Conservation (phyloP, 2,329 filamentous ascomycete species). For the Calycina herbarum region DNA sequence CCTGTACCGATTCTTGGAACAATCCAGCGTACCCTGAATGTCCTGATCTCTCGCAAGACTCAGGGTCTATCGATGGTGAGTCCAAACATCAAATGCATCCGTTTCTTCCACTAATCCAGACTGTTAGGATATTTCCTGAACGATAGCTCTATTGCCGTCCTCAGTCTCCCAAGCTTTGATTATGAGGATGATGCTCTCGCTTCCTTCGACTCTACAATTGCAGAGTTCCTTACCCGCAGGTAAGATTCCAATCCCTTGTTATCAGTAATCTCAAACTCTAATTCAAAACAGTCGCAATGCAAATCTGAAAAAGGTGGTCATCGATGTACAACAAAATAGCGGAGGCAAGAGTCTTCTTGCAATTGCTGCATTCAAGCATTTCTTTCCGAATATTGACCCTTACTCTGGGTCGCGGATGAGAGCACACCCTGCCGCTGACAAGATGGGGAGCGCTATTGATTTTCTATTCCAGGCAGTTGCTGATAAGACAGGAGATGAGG, state of each 20-base stretch:
- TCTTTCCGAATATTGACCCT: constrained; percentile 36
- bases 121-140: constrained; percentile 32
- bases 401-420: constrained; percentile 29
- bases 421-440: constrained; percentile 25
- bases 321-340: constrained; percentile 61
- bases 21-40: constrained; percentile 22
- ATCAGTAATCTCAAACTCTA: constrained; percentile 26
- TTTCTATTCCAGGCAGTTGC: constrained; percentile 25
- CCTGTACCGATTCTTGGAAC: constrained; percentile 11
- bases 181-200: constrained; percentile 30
- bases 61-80: constrained; percentile 23
- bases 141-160: constrained; percentile 34
- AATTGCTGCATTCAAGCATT: constrained; percentile 49
- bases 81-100: not conserved
- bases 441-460: constrained; percentile 26
- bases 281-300: constrained; percentile 48
- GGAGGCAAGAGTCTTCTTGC: constrained; percentile 62
- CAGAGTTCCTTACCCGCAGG: constrained; percentile 42
- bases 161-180: constrained; percentile 44
- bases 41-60: constrained; percentile 27
- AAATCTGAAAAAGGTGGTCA: constrained; percentile 58
- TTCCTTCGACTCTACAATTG: constrained; percentile 37
- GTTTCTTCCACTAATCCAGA: not conserved
- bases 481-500: constrained; percentile 24
- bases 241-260: not conserved